These are phyloP conservation scores for Rutstroemia sp. DNA, from an alignment of 2,329 filamentous ascomycete species.

Conservation along the genomic window DNA sequence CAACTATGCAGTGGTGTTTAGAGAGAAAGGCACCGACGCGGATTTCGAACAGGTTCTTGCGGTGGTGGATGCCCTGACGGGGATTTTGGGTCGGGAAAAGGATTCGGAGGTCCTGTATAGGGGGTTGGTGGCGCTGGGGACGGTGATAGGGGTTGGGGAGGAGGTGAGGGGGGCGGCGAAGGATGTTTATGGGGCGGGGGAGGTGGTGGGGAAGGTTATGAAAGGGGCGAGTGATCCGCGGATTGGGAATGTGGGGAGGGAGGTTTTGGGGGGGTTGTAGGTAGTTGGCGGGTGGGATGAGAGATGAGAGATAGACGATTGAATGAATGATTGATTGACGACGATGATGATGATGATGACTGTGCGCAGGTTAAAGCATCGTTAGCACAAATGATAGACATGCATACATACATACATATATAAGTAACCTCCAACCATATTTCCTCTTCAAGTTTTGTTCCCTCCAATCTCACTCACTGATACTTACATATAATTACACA, in stretches of 20 bases:
- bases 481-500: too few relatives aligned
- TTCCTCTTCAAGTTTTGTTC: background rate
- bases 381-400: background rate
- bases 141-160: slow-evolving; percentile 52
- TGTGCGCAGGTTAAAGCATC: too few relatives aligned
- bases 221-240: slow-evolving; percentile 51
- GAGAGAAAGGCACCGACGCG: slow-evolving; percentile 24
- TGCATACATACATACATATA: too few relatives aligned
- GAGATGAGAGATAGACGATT: background rate
- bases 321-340: background rate
- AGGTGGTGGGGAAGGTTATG: slow-evolving; percentile 39
- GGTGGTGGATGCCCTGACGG: slow-evolving; percentile 52
- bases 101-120: slow-evolving; percentile 83
- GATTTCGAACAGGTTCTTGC: slow-evolving; percentile 36
- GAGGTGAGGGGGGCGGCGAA: slow-evolving; percentile 49
- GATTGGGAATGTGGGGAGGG: slow-evolving; percentile 49
- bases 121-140: slow-evolving; percentile 75
- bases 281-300: slow-evolving; percentile 1
- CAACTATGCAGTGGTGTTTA: slow-evolving; percentile 74
- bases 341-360: background rate
- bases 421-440: too few relatives aligned
- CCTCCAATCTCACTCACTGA: background rate
- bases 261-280: slow-evolving; percentile 37
- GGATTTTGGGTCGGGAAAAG: slow-evolving; percentile 56
- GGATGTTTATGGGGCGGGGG: slow-evolving; percentile 46